phyloP scores from a whole-genome alignment of 2,329 filamentous ascomycete genomes.

The Lasiodiplodia gonubiensis region DNA sequence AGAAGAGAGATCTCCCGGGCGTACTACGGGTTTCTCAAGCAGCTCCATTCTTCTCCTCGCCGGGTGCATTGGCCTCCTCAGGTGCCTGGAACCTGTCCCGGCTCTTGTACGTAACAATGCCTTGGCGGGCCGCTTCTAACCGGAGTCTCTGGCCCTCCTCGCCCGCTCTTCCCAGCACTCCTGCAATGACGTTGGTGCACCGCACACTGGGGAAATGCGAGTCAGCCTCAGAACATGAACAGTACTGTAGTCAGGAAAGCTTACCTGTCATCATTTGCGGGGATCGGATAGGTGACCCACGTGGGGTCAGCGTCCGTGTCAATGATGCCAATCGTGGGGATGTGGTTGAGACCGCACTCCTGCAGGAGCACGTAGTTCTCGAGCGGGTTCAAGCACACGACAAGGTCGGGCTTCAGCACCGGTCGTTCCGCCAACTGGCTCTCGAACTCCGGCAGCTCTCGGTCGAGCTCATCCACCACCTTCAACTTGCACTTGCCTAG shows the following conservation, averaged over 20 bases:
- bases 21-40: not conserved
- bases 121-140: conserved; percentile 65
- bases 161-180: conserved; percentile 83
- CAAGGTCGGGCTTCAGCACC: conserved; percentile 82
- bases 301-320: conserved; percentile 93
- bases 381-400: conserved; percentile 88
- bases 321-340: conserved; percentile 93
- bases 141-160: conserved; percentile 75
- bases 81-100: conserved; percentile 34
- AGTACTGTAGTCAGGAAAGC: not conserved
- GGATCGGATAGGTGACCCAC: conserved; percentile 95
- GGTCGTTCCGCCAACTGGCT: conserved; percentile 66
- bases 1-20: conserved; percentile 13
- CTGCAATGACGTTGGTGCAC: conserved; percentile 79
- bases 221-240: not conserved
- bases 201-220: conserved; percentile 68
- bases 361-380: conserved; percentile 91
- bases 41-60: not conserved
- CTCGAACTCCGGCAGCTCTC: conserved; percentile 67
- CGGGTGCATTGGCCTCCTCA: not conserved
- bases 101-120: conserved; percentile 65
- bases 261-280: conserved; percentile 92
- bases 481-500: conserved; percentile 71
- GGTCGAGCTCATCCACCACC: conserved; percentile 78
- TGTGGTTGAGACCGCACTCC: conserved; percentile 85